These are phyloP conservation scores for Macrotyloma uniflorum DNA, from an alignment of 306 rosid species.

Conservation along the genomic window DNA sequence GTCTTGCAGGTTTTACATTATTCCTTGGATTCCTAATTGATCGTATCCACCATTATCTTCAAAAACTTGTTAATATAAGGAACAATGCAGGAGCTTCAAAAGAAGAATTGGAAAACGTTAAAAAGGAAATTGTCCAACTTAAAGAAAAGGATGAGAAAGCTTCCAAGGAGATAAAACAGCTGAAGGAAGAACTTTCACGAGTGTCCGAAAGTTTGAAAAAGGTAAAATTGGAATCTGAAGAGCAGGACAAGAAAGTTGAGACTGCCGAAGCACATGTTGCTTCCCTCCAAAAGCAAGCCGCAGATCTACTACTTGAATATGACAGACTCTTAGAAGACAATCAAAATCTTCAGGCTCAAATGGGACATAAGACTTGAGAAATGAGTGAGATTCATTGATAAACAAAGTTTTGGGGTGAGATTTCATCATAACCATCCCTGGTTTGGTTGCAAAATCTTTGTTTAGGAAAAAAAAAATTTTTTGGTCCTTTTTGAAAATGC, in stretches of 20 bases:
- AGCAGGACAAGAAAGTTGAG: constrained; percentile 68
- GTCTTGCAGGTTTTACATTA: constrained; percentile 72
- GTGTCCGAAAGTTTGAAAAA: constrained; percentile 65
- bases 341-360: constrained; percentile 79
- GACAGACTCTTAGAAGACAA: constrained; percentile 83
- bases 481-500: constrained; percentile 33
- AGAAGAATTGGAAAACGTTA: constrained; percentile 67
- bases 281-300: constrained; percentile 81
- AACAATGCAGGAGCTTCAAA: constrained; percentile 57
- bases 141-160: constrained; percentile 65
- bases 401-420: constrained; percentile 28
- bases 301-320: constrained; percentile 79
- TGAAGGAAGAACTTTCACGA: constrained; percentile 50
- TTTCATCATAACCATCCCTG: constrained; percentile 14
- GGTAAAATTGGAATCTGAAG: constrained; percentile 61
- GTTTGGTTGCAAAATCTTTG: constrained; percentile 34
- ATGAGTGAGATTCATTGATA: constrained; percentile 16
- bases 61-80: constrained; percentile 59
- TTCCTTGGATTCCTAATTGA: constrained; percentile 82
- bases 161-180: constrained; percentile 58
- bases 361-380: constrained; percentile 48
- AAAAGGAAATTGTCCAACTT: constrained; percentile 53
- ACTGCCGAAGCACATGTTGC: constrained; percentile 72
- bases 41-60: constrained; percentile 71
- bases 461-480: not conserved